These are phyloP conservation scores for Papiliotrema laurentii DNA, from an alignment of 1,284 basidiomycete genomes.

Conservation along the genomic window DNA sequence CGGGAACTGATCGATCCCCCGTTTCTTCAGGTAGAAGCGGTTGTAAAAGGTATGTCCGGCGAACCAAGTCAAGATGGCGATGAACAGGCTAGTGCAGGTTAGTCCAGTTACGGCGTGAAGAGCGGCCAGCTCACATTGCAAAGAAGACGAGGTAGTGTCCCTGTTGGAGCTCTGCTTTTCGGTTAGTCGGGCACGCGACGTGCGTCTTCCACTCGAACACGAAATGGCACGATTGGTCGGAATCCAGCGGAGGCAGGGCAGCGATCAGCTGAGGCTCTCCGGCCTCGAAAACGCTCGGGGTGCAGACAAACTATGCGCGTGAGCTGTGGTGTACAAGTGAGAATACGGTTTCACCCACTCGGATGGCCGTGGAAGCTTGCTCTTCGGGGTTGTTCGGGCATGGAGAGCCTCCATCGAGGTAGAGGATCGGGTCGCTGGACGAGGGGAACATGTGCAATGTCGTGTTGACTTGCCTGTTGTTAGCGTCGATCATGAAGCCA, in stretches of 20 bases:
- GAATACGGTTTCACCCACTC: conserved; percentile 22
- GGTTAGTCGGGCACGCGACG: conserved; percentile 44
- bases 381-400: conserved; percentile 32
- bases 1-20: conserved; percentile 42
- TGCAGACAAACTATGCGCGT: conserved; percentile 41
- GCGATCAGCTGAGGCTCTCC: conserved; percentile 41
- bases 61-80: conserved; percentile 45
- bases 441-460: conserved; percentile 32
- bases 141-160: conserved; percentile 36
- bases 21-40: conserved; percentile 38
- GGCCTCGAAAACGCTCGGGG: conserved; percentile 34
- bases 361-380: conserved; percentile 36
- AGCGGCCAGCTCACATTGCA: conserved; percentile 31
- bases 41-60: conserved; percentile 44
- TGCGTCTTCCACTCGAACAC: conserved; percentile 48
- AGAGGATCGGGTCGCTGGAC: conserved; percentile 38
- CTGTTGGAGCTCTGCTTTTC: conserved; percentile 24
- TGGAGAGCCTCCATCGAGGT: conserved; percentile 33
- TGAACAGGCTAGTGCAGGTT: conserved; percentile 30
- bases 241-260: conserved; percentile 32
- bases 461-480: conserved; percentile 22
- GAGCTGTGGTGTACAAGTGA: neutral
- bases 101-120: no score
- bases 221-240: conserved; percentile 41
- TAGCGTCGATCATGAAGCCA: neutral